Base-by-base conservation (phyloP, 1,139 yeast species). In the Kazachstania sp. region DNA sequence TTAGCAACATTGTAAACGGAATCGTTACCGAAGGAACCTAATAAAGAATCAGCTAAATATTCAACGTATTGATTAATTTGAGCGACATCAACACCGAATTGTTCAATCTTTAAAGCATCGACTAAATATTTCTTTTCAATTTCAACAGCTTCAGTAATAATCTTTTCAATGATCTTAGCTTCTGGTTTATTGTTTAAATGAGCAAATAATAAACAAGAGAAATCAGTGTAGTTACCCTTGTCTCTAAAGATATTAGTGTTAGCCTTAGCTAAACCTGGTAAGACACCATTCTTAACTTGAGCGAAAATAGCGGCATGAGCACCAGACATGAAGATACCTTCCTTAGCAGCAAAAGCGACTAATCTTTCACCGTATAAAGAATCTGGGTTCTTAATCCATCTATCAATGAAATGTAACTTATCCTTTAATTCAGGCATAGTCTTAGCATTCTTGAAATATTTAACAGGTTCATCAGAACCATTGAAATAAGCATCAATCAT, bases 321-420 rank as follows among this genome's bases (percentile, higher is more conserved):
- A 53, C 98, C 97, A 48, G 95, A 82, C 75, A 92, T 90, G 80
- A 92, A 92, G 58, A 94, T 86, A 73, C 98, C 98, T 73, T 92
- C 98, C 52, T 92, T 96, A 52, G 98, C 98, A 52, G 98, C 98
- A 66, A 92, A 92, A 18, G 98, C 98, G 55, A 94, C 95, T 61
- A 92, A 77, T 70, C 98, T 84, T 75, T 92, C 97, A 58, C 83
- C 96, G 64, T 86, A 92, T 56, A 90, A 76, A 18, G 96, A 95
- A 49, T 83, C 83, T 34, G 81, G 77, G 66, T 88, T 95, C 54
- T 78, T 73, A 65, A 92, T 92, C 98, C 98, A 92, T 72, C 94
- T 80, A 66, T 90, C 73, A 46, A 97, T 97, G 97, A 97, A 92
- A 59, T 88, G 95, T 51, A 97, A 96, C 78, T 94, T 94, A 75